These are phyloP conservation scores for Scalesia atractyloides DNA, from an alignment of 129 eudicot genomes.

Conservation along the genomic window DNA sequence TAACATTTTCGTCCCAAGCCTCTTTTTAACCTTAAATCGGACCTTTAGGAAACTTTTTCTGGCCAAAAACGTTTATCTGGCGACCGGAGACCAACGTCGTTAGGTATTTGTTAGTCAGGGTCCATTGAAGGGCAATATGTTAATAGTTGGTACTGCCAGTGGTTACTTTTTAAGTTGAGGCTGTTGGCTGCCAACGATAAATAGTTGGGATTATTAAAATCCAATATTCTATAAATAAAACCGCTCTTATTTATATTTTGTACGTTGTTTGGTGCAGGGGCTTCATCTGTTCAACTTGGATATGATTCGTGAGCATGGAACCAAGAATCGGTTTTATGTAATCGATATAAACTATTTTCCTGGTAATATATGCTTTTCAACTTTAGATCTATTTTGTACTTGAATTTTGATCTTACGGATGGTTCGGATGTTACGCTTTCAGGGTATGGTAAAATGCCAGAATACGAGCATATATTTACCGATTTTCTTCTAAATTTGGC, in stretches of 20 bases:
- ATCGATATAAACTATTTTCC: constrained; percentile 97
- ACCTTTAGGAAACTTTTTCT: no score
- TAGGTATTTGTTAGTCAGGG: no score
- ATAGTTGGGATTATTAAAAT: no score
- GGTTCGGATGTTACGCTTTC: constrained; percentile 19
- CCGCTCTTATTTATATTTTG: not conserved
- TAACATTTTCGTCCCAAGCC: no score
- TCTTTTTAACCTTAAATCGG: no score
- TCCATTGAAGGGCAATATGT: no score
- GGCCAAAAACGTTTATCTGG: no score
- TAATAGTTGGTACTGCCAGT: no score
- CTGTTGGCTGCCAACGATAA: no score
- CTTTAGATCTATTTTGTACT: not conserved
- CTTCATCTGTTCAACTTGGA: constrained; percentile 93
- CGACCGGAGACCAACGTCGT: no score
- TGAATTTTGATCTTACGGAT: not conserved
- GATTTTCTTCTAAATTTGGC: constrained; percentile 80
- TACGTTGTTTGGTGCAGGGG: constrained; percentile 49
- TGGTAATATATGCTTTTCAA: constrained; percentile 41
- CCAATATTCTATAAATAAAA: no score
- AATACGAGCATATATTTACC: constrained; percentile 93
- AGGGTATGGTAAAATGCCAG: constrained; percentile 99
- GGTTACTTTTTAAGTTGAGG: no score
- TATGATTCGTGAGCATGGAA: constrained; percentile 92
- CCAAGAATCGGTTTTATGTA: constrained; percentile 74